phyloP scores from a whole-genome alignment of 2,329 filamentous ascomycete species.

The Amylocarpus encephaloides region DNA sequence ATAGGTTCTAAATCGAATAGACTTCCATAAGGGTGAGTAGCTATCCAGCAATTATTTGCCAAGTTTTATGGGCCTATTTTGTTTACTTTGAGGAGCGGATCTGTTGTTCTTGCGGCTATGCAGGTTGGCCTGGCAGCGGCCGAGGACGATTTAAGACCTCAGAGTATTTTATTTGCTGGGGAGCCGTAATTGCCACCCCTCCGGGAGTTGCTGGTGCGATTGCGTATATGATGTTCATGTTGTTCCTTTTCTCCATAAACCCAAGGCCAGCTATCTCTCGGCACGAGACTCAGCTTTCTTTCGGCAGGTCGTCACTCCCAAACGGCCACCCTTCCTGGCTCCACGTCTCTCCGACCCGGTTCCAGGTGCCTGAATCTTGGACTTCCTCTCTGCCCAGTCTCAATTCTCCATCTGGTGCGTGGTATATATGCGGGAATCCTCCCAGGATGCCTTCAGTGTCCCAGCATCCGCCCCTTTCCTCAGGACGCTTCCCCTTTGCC shows the following conservation, averaged over 20 bases:
- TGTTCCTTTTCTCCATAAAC: neutral
- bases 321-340: constrained; percentile 21
- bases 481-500: constrained; percentile 17
- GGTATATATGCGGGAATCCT: constrained; percentile 28
- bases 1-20: constrained; percentile 18
- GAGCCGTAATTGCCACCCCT: neutral
- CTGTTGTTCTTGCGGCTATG: constrained; percentile 22
- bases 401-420: constrained; percentile 16
- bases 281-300: neutral
- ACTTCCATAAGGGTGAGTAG: constrained; percentile 23
- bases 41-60: constrained; percentile 23
- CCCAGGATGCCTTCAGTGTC: constrained; percentile 21
- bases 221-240: neutral
- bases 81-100: constrained; percentile 22
- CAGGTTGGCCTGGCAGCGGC: constrained; percentile 18
- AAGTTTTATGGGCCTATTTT: constrained; percentile 23
- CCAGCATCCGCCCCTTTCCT: constrained; percentile 23
- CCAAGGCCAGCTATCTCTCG: neutral
- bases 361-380: constrained; percentile 20
- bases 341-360: constrained; percentile 15
- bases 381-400: constrained; percentile 25
- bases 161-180: neutral
- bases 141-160: too few relatives aligned
- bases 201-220: neutral
- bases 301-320: constrained; percentile 15